These are phyloP conservation scores for Inonotus hispidus DNA, from an alignment of 1,284 basidiomycete species.

Conservation along the genomic window DNA sequence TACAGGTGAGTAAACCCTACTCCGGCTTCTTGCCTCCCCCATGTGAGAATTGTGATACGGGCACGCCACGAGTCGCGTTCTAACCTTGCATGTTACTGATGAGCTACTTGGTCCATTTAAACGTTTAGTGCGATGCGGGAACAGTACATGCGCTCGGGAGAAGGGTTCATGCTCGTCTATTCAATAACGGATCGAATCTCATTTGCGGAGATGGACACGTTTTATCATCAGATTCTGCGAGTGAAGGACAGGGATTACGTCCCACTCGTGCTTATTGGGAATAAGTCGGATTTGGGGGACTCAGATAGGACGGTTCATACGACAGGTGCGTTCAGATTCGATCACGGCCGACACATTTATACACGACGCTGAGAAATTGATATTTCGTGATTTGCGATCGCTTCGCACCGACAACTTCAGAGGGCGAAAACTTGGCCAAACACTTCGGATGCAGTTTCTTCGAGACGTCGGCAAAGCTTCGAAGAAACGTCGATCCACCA, in stretches of 20 bases:
- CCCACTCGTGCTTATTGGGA: slow-evolving; percentile 96
- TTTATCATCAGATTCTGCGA: slow-evolving; percentile 95
- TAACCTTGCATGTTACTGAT: slow-evolving; percentile 10
- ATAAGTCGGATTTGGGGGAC: slow-evolving; percentile 94
- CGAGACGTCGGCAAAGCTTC: slow-evolving; percentile 97
- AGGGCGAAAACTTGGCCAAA: slow-evolving; percentile 95
- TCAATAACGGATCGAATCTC: slow-evolving; percentile 97
- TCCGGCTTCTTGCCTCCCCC: background rate
- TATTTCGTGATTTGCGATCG: background rate
- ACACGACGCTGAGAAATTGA: background rate
- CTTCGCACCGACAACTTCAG: slow-evolving; percentile 36
- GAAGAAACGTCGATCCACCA: slow-evolving; percentile 97
- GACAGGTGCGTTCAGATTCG: slow-evolving; percentile 59
- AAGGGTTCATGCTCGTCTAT: slow-evolving; percentile 98
- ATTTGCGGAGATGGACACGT: slow-evolving; percentile 95
- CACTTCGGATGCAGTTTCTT: slow-evolving; percentile 97
- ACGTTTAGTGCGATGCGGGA: slow-evolving; percentile 85
- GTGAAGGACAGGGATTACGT: slow-evolving; percentile 98
- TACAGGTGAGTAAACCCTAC: slow-evolving; percentile 70
- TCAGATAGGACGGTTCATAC: slow-evolving; percentile 96
- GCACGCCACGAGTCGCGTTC: background rate
- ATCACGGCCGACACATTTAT: background rate
- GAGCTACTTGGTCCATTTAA: background rate
- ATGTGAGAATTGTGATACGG: background rate
- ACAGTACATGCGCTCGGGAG: slow-evolving; percentile 96